Base-by-base conservation (phyloP, 2,329 filamentous ascomycete species). In the Sarocladium brachiariae region DNA sequence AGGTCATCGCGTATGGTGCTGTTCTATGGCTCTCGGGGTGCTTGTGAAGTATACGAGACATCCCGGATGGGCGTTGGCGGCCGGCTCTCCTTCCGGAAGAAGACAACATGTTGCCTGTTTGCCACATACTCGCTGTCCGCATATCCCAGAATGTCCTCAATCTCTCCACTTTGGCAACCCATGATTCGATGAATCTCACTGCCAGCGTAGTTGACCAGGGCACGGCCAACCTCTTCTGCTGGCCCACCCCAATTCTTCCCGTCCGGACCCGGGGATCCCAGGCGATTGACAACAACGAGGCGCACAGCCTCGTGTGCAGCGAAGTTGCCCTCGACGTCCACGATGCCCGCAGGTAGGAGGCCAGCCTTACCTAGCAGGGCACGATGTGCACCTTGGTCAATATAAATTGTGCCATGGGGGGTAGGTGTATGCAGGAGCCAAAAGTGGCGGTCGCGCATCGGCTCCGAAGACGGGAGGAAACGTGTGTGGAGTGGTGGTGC, bases 41-140 rank as follows among this genome's bases (percentile, higher is more conserved):
- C 47, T 46, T 49, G 37, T 35, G 43, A 47, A 14, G 43, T 47
- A 23, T 31, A 47, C 25, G 43, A 47, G 5, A 47, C 25, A 21
- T 47, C 43, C 14, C 59, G 59, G 16, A 62, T 70, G 4, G 76
- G 76, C 50, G 75, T 79, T 13, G 70, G 73, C 19, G 78, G 76
- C 27, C 77, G 68, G 58, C 77, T 81, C 51, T 76, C 75, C 45
- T 65, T 65, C 30, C 65, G 69, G 55, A 87, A 84, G 58, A 96
- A 83, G 39, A 88, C 89, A 55, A 96, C 84, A 59, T 95, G 92
- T 66, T 95, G 89, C 55, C 90, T 76, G 61, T 93, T 75, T 9
- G 90, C 91, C 35, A 97, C 86, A 69, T 97, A 96, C 69, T 97
- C 90, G 61, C 87, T 95, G 65, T 96, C 91, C 18, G 89, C 89